Percentiles rank a stretch among this genome's conserved stretches.
These are phyloP conservation scores for Peniophora sp. DNA, from an alignment of 1,284 basidiomycete genomes.

Conservation along the genomic window DNA sequence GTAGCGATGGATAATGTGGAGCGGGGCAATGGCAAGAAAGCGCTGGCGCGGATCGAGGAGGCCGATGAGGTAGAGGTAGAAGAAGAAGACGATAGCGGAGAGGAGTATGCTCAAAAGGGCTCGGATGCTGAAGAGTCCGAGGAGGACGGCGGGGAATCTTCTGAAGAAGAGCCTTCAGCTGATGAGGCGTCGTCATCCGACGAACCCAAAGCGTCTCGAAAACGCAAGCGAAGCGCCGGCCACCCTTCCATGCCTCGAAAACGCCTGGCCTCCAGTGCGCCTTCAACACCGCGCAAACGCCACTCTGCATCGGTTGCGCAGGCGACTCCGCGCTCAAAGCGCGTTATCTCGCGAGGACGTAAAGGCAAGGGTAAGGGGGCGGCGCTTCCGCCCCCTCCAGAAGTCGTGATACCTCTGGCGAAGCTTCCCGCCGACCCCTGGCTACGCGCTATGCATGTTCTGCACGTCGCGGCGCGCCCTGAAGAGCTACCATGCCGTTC, in stretches of 20 bases:
- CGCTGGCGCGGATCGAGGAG: constrained; percentile 4
- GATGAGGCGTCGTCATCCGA: neutral
- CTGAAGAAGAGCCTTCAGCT: constrained; percentile 2
- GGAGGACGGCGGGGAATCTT: constrained; percentile 5
- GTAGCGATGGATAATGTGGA: constrained; percentile 8
- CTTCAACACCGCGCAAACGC: neutral
- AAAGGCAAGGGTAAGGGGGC: constrained; percentile 24
- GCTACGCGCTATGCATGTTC: constrained; percentile 76
- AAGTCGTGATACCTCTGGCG: constrained; percentile 14
- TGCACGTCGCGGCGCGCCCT: constrained; percentile 93
- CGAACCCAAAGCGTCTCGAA: constrained; percentile 4
- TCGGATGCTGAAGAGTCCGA: constrained; percentile 12
- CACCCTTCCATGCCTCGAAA: constrained; percentile 19
- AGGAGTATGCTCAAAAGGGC: neutral
- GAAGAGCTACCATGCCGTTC: constrained; percentile 88
- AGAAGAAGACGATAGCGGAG: constrained; percentile 4
- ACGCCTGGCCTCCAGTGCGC: constrained; percentile 2
- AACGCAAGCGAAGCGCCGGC: constrained; percentile 16
- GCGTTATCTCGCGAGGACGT: constrained; percentile 35
- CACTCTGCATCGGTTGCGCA: constrained; percentile 27
- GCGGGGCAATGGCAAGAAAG: constrained; percentile 1
- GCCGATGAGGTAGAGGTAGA: constrained; percentile 5
- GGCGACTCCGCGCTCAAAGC: constrained; percentile 65
- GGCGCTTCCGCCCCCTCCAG: constrained; percentile 28
- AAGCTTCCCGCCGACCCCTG: constrained; percentile 69